phyloP scores from a whole-genome alignment of 768 basidiomycete genomes.

The Tricholoma sp. region DNA sequence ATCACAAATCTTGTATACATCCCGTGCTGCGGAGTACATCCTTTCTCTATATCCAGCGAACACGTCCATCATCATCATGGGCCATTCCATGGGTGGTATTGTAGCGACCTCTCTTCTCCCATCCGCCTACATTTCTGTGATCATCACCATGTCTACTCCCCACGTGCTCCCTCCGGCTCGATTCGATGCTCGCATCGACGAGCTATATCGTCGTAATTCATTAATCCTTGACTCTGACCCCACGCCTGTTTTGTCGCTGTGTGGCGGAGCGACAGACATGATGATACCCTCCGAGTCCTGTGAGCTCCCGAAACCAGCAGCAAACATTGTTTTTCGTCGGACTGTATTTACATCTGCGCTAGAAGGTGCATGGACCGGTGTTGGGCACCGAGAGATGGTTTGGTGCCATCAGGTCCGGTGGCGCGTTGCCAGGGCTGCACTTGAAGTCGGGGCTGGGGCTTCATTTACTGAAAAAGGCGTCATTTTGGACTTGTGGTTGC shows the following conservation, averaged over 20 bases:
- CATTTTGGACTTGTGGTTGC: constrained; percentile 62
- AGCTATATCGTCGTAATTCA: constrained; percentile 54
- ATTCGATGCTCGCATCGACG: constrained; percentile 75
- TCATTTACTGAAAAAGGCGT: constrained; percentile 23
- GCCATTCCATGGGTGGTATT: constrained; percentile 97
- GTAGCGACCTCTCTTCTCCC: constrained; percentile 80
- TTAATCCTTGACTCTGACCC: constrained; percentile 34
- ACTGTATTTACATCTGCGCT: constrained; percentile 83
- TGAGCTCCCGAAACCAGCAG: constrained; percentile 39
- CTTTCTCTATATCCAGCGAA: constrained; percentile 65
- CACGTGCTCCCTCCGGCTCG: constrained; percentile 84
- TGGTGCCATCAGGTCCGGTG: constrained; percentile 99
- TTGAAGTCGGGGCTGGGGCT: constrained; percentile 52
- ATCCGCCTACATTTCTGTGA: constrained; percentile 57
- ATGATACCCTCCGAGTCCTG: constrained; percentile 92
- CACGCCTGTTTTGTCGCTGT: constrained; percentile 78
- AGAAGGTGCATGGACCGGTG: constrained; percentile 91
- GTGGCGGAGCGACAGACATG: constrained; percentile 88
- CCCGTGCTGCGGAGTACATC: constrained; percentile 68
- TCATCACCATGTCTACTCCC: constrained; percentile 97
- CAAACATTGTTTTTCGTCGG: constrained; percentile 35
- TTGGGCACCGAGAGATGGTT: constrained; percentile 94
- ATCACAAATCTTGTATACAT: constrained; percentile 73
- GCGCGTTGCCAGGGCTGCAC: constrained; percentile 73
- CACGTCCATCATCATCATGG: constrained; percentile 72